Conservation (phyloP, 1,284 basidiomycete species). For the Papiliotrema nemorosa region DNA sequence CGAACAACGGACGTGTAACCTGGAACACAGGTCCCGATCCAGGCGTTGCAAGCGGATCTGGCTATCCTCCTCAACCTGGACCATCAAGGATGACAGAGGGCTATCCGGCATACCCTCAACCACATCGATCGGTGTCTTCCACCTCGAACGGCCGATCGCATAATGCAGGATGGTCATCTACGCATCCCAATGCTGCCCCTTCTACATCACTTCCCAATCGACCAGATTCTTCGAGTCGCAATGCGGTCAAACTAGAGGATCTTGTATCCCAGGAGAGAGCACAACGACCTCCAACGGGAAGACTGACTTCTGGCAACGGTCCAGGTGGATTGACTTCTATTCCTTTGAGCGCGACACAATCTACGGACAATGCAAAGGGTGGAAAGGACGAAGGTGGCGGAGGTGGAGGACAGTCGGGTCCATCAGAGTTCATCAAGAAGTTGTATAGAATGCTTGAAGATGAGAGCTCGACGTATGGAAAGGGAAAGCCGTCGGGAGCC, state of each 20-base stretch:
- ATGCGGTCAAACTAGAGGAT: conserved; percentile 21
- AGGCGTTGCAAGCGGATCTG: background rate
- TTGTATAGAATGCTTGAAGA: conserved; percentile 68
- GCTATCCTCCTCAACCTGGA: background rate
- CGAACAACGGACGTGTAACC: background rate
- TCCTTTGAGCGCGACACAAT: conserved; percentile 6
- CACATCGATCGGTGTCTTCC: background rate
- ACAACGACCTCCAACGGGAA: background rate
- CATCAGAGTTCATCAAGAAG: conserved; percentile 88
- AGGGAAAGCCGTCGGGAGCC: conserved; percentile 29
- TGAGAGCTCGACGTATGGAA: conserved; percentile 36
- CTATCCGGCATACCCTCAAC: background rate
- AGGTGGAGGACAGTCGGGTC: conserved; percentile 19
- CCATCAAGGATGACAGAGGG: background rate
- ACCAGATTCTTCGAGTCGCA: background rate
- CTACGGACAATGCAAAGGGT: background rate
- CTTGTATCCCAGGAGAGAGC: conserved; percentile 11
- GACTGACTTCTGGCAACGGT: background rate
- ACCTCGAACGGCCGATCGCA: background rate
- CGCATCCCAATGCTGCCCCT: background rate
- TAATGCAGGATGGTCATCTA: background rate
- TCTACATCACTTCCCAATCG: background rate
- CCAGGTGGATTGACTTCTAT: conserved; percentile 5
- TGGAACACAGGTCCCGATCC: background rate
- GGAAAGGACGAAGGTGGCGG: background rate